Evolutionary conservation across 176 grass and related monocot species (phyloP), one percentile per base, ranked within the genome.

Genomic region (Oryza glumipatula): DNA sequence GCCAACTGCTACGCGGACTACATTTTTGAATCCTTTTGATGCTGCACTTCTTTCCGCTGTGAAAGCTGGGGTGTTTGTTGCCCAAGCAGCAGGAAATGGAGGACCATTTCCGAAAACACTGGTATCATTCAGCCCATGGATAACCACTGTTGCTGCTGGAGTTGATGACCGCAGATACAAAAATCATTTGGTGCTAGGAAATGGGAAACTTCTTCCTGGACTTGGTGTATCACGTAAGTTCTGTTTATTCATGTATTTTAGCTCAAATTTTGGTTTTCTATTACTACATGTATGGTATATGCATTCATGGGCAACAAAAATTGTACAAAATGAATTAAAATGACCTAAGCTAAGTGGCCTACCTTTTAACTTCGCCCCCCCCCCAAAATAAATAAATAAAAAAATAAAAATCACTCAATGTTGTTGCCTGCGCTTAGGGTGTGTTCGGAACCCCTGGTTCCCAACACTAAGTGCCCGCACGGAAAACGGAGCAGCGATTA

Each of bases 91-190:
- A 38, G 96, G 96, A 73, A 96, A 99, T 83, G 94, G 94, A 76
- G 96, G 96, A 39, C 96, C 96, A 65, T 99, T 99, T 84, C 94
- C 96, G 4, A 96, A 99, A 94, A 96, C 96, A 49, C 84, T 99
- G 81, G 96, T 99, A 65, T 99, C 94, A 32, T 99, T 96, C 68
- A 99, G 96, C 82, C 96, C 96, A 77, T 99, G 96, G 94, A 99
- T 99, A 85, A 94, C 90, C 24, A 99, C 96, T 60, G 94, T 99
- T 64, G 96, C 96, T 86, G 96, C 94, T 86, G 91, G 90, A 73
- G 88, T 99, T 79, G 96, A 99, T 84, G 96, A 99, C 68, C 93
- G 96, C 65, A 94, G 96, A 90, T 99, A 99, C 86, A 99, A 94
- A 84, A 99, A 99, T 85, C 92, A 96, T 89, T 89, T 99, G 82